Evolutionary conservation across 805 yeast genomes (phyloP), one percentile per base, ranked within the genome.

Genomic region (Starmerella asiatica): DNA sequence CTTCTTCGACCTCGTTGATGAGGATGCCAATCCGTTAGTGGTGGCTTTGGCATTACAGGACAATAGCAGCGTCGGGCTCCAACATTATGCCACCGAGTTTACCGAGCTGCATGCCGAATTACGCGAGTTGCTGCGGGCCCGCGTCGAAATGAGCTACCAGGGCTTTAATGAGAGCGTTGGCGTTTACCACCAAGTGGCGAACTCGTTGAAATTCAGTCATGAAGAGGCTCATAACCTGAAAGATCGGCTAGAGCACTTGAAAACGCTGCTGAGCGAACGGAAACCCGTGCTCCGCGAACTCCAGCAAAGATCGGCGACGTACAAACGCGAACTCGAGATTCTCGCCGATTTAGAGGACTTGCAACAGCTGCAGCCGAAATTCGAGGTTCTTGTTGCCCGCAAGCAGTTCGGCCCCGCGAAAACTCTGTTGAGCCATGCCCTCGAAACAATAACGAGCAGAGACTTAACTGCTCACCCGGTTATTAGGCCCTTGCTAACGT

Each of bases 21-120:
- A 66, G 7, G 68, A 73, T 36, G 73, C 83, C 39, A 85, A 84
- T 55, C 93, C 94, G 1, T 67, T 91, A 34, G 95, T 84, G 50
- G 64, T 78, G 38, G 95, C 95, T 0, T 64, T 88, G 29, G 75
- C 86, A 1, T 64, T 91, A 42, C 63, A 85, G 52, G 96, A 88
- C 58, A 78, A 76, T 51, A 75, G 93, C 2, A 80, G 94, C 0
- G 91, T 85, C n/a, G 97, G 97, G 0, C 61, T 82, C 51, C 93
- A 94, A 0, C 78, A 76, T 51, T 72, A 77, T 44, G 67, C 68
- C 42, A 67, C 67, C 1, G 85, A 82, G 45, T 88, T 88, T 49
- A 63, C 68, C 32, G 68, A 69, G 35, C 58, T 84, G 33, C 73
- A 77, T 45, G 62, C 63, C 19, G 63, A 70, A 38, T 69, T 86